Evolutionary conservation across 2,329 filamentous ascomycete genomes (phyloP).

Genomic region (Dothiorella sarmentorum): DNA sequence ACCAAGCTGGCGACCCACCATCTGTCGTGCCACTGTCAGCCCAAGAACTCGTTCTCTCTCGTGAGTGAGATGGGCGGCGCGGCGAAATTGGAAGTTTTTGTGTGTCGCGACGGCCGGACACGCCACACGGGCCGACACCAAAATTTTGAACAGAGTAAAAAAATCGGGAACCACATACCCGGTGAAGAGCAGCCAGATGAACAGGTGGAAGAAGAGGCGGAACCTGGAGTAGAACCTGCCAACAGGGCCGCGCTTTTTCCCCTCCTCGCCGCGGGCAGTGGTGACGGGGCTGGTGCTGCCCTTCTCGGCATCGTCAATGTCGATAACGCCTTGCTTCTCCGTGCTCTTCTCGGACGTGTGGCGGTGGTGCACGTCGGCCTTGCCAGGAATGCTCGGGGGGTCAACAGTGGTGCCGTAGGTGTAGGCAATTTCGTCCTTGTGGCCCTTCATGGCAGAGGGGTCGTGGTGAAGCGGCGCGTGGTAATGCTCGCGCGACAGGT

Average conservation of each 20-base stretch:
- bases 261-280: conserved; percentile 23
- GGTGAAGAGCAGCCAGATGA: conserved; percentile 50
- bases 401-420: conserved; percentile 36
- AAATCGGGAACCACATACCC: conserved; percentile 41
- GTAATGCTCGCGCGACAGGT: conserved; percentile 36
- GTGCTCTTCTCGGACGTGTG: conserved; percentile 33
- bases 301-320: conserved; percentile 40
- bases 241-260: conserved; percentile 33
- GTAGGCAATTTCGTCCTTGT: conserved; percentile 30
- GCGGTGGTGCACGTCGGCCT: conserved; percentile 36
- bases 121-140: conserved; percentile 13
- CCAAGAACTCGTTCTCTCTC: background rate
- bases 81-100: conserved; percentile 7
- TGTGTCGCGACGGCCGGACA: conserved; percentile 6
- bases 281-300: conserved; percentile 37
- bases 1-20: conserved; percentile 78
- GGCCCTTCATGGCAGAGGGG: conserved; percentile 27
- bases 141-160: background rate
- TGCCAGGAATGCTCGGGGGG: conserved; percentile 28
- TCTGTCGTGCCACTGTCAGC: conserved; percentile 28
- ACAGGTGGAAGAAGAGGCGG: conserved; percentile 40
- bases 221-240: conserved; percentile 45
- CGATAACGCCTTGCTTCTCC: conserved; percentile 34
- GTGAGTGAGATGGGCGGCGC: background rate
- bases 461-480: conserved; percentile 40